Conservation (phyloP, 805 yeast species). For the Wickerhamiella vanderwaltii region DNA sequence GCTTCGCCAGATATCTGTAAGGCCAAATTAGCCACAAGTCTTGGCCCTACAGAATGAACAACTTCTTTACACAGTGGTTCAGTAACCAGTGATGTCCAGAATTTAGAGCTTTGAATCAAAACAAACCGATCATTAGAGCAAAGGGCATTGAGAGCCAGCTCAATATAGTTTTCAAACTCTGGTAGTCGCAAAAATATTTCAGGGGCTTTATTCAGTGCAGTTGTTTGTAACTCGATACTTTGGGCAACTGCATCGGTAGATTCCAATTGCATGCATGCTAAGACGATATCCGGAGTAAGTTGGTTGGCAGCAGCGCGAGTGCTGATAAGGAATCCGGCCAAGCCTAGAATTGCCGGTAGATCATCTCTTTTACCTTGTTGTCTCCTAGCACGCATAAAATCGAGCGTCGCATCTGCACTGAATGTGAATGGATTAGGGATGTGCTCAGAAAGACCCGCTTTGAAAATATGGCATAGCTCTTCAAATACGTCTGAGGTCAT, state of each 20-base stretch:
- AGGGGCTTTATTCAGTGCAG: conserved; percentile 16
- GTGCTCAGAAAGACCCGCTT: conserved; percentile 50
- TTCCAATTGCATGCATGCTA: not conserved
- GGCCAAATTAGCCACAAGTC: conserved; percentile 30
- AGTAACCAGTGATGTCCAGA: conserved; percentile 41
- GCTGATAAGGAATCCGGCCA: conserved; percentile 24
- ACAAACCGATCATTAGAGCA: conserved; percentile 43
- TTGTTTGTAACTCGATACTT: conserved; percentile 23
- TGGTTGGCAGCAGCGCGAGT: conserved; percentile 13
- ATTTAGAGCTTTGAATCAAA: conserved; percentile 38
- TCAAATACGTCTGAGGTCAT: conserved; percentile 43
- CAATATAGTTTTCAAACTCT: conserved; percentile 22
- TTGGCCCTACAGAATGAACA: conserved; percentile 25
- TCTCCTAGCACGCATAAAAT: conserved; percentile 31
- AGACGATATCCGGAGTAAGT: conserved; percentile 5
- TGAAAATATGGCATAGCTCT: conserved; percentile 49
- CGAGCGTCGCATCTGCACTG: conserved; percentile 31
- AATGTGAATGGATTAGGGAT: conserved; percentile 58
- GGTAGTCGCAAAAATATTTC: conserved; percentile 15
- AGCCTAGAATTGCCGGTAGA: conserved; percentile 21
- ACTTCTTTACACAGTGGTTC: conserved; percentile 13
- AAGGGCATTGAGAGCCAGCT: conserved; percentile 33
- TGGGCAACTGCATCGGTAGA: conserved; percentile 23
- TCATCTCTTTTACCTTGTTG: conserved; percentile 19
- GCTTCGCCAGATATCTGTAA: conserved; percentile 32